Percentiles rank a stretch among this genome's conserved stretches.
phyloP scores from a whole-genome alignment of 1,284 basidiomycete genomes.

The Singerocomus rubriflavus region DNA sequence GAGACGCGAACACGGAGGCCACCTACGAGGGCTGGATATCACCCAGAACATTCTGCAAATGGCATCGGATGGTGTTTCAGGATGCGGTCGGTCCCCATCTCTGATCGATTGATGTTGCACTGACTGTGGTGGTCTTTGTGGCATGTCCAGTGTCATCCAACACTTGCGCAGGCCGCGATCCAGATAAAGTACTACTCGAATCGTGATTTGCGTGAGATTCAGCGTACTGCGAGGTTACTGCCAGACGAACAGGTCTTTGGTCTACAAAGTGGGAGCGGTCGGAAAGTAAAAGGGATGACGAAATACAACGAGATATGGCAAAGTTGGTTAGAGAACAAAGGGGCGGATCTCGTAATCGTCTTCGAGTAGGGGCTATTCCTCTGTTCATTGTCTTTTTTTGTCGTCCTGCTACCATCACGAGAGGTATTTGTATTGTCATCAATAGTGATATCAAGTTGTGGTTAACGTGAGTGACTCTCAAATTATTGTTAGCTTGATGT shows the following conservation, averaged over 20 bases:
- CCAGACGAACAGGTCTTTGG: conserved; percentile 34
- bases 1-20: background rate
- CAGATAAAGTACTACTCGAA: conserved; percentile 35
- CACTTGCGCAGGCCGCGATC: conserved; percentile 27
- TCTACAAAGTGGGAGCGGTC: background rate
- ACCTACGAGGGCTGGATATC: conserved; percentile 21
- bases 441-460: no score
- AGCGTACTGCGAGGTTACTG: conserved; percentile 35
- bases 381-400: background rate
- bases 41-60: conserved; percentile 37
- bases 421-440: no score
- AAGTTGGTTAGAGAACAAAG: conserved; percentile 33
- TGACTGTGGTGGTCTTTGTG: background rate
- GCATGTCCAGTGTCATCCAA: conserved; percentile 33
- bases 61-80: conserved; percentile 41
- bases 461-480: no score
- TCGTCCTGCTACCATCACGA: background rate
- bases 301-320: conserved; percentile 36
- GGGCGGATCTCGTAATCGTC: conserved; percentile 22
- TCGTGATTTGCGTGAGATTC: conserved; percentile 38
- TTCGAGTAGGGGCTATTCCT: conserved; percentile 16
- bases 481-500: no score
- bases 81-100: conserved; percentile 29
- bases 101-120: background rate
- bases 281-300: conserved; percentile 12